phyloP scores from a whole-genome alignment of 2,329 filamentous ascomycete genomes.

The Colletotrichum navitas region DNA sequence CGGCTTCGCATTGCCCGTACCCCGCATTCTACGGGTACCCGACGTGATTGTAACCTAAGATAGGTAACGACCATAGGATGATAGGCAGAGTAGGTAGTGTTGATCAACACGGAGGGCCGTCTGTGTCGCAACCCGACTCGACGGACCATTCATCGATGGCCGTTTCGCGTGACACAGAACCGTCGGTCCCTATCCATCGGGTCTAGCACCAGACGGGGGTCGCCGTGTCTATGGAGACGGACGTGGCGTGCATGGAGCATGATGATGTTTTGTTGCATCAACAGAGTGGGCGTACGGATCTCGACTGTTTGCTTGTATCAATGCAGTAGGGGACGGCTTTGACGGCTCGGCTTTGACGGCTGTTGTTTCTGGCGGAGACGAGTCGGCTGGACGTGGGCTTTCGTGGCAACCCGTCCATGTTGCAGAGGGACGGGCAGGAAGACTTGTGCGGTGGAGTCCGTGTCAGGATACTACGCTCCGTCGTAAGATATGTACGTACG shows the following conservation, averaged over 20 bases:
- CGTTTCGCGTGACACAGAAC: slow-evolving; percentile 16
- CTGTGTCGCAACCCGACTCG: slow-evolving; percentile 13
- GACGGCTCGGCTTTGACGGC: slow-evolving; percentile 5
- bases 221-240: slow-evolving; percentile 8
- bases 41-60: neutral
- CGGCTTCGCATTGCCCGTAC: slow-evolving; percentile 4
- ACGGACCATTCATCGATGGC: slow-evolving; percentile 11
- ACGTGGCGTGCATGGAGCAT: slow-evolving; percentile 16
- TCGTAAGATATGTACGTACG: neutral
- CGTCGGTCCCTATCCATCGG: neutral
- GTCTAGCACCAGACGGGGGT: neutral
- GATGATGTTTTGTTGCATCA: neutral
- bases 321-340: slow-evolving; percentile 3
- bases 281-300: neutral
- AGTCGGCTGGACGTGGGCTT: slow-evolving; percentile 20
- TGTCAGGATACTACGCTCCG: neutral
- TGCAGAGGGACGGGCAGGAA: slow-evolving; percentile 19
- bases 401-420: slow-evolving; percentile 16
- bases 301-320: slow-evolving; percentile 4
- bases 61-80: neutral
- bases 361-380: slow-evolving; percentile 18
- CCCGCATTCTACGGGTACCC: slow-evolving; percentile 20
- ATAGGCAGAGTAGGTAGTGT: neutral
- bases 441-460: slow-evolving; percentile 1
- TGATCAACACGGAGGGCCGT: slow-evolving; percentile 21